phyloP scores from a whole-genome alignment of 768 basidiomycete species.

The Agrocybe praecox region DNA sequence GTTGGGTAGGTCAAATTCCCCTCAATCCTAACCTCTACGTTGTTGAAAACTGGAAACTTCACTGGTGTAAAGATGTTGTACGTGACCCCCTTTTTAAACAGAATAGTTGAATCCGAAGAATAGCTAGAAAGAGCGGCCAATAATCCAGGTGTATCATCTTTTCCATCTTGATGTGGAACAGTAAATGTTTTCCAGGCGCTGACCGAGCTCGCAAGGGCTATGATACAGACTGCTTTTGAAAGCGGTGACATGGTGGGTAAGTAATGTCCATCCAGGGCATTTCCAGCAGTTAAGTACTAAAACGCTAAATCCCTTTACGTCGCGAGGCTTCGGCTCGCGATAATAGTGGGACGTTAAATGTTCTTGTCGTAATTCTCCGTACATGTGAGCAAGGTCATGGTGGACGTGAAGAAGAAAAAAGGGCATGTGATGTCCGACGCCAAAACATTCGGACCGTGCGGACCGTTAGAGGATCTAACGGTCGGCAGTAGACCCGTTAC shows the following conservation, averaged over 20 bases:
- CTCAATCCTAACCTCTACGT: conserved; percentile 58
- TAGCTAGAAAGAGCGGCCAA: conserved; percentile 43
- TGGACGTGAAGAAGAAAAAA: background rate
- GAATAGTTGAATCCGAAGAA: conserved; percentile 48
- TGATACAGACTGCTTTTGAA: background rate
- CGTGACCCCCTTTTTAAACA: conserved; percentile 56
- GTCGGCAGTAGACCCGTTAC: no score
- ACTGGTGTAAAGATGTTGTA: conserved; percentile 68
- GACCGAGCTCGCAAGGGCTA: background rate
- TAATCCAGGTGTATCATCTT: conserved; percentile 56
- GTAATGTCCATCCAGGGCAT: background rate
- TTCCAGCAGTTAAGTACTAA: background rate
- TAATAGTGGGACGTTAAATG: background rate
- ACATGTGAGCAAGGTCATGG: background rate
- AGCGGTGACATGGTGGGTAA: background rate
- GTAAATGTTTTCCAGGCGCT: conserved; percentile 50
- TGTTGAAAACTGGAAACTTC: conserved; percentile 53
- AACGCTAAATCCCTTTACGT: background rate
- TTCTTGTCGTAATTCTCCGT: background rate
- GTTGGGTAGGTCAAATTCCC: conserved; percentile 60
- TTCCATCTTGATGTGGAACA: conserved; percentile 48
- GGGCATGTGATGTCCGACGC: no score
- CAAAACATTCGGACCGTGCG: no score
- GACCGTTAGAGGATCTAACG: no score
- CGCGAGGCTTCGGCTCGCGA: background rate